Evolutionary conservation across 805 yeast genomes (phyloP).

Genomic region (Metschnikowia drakensbergensis): DNA sequence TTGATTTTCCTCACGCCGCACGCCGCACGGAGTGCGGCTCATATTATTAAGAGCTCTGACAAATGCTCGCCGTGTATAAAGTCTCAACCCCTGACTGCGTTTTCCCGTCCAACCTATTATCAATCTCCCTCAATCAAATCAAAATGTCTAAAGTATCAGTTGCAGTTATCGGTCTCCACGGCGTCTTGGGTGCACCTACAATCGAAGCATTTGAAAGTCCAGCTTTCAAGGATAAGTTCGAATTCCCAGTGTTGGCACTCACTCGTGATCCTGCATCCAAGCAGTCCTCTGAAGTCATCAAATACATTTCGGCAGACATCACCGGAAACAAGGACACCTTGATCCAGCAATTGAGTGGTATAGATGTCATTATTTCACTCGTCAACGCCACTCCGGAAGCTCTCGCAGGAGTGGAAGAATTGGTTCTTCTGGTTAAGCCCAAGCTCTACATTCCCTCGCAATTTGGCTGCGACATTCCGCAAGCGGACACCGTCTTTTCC

Average conservation of each 20-base stretch:
- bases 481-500: conserved; percentile 27
- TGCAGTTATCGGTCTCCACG: conserved; percentile 53
- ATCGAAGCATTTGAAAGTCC: conserved; percentile 43
- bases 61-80: not conserved
- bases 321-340: conserved; percentile 21
- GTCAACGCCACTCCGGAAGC: conserved; percentile 28
- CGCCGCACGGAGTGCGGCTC: not conserved
- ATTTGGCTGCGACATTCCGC: conserved; percentile 48
- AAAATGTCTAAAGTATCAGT: conserved; percentile 27
- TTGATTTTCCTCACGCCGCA: not conserved
- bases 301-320: conserved; percentile 37
- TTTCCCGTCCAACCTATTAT: not conserved
- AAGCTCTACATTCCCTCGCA: conserved; percentile 58
- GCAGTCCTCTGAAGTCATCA: conserved; percentile 30
- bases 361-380: conserved; percentile 50
- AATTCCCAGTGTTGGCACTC: conserved; percentile 49
- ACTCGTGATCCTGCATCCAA: conserved; percentile 41
- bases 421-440: conserved; percentile 41
- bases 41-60: not conserved
- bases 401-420: conserved; percentile 33
- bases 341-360: conserved; percentile 39
- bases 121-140: not conserved
- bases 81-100: not conserved
- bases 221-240: conserved; percentile 38
- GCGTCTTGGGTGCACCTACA: conserved; percentile 48